A percentile compares a stretch with the other conserved stretches of the same genome.
phyloP scores from a whole-genome alignment of 345 rosid genomes.

The Citrus mangshanensis region DNA sequence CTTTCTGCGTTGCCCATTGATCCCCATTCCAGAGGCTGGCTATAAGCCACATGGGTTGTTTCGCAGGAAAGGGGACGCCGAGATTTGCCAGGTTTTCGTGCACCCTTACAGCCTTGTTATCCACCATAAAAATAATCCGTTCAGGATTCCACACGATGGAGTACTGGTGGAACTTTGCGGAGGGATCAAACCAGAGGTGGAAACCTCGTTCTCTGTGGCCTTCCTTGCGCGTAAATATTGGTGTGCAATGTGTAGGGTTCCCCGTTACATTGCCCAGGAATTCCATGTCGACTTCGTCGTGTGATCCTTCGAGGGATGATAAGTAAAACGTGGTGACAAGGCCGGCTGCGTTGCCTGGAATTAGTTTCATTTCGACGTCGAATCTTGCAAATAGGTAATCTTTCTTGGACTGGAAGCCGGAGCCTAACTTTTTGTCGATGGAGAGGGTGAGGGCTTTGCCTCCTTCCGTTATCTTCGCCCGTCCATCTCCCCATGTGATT shows the following conservation, averaged over 20 bases:
- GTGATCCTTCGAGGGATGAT: slow-evolving; percentile 18
- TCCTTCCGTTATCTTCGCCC: slow-evolving; percentile 8
- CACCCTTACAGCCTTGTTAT: background rate
- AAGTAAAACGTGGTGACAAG: slow-evolving; percentile 28
- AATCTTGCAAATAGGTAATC: slow-evolving; percentile 23
- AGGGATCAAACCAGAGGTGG: slow-evolving; percentile 31
- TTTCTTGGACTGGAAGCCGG: slow-evolving; percentile 22
- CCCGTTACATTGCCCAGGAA: slow-evolving; percentile 30
- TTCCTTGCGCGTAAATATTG: slow-evolving; percentile 17
- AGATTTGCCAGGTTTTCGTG: background rate
- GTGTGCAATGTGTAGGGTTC: slow-evolving; percentile 25
- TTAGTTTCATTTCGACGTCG: slow-evolving; percentile 26
- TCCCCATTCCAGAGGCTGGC: background rate
- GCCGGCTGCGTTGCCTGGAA: slow-evolving; percentile 28
- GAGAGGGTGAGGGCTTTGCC: slow-evolving; percentile 13
- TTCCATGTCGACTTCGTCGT: slow-evolving; percentile 36
- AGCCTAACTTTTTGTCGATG: slow-evolving; percentile 26
- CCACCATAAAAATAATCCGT: slow-evolving; percentile 16
- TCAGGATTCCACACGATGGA: slow-evolving; percentile 30
- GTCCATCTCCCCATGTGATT: slow-evolving; percentile 29
- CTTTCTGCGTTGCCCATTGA: slow-evolving; percentile 4
- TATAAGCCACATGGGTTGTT: slow-evolving; percentile 1
- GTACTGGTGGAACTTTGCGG: slow-evolving; percentile 10
- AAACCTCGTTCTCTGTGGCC: slow-evolving; percentile 27
- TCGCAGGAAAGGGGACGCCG: background rate